A percentile compares a stretch with the other conserved stretches of the same genome.
Evolutionary conservation across 306 rosid genomes (phyloP).

Genomic region (Boehmeria nivea): DNA sequence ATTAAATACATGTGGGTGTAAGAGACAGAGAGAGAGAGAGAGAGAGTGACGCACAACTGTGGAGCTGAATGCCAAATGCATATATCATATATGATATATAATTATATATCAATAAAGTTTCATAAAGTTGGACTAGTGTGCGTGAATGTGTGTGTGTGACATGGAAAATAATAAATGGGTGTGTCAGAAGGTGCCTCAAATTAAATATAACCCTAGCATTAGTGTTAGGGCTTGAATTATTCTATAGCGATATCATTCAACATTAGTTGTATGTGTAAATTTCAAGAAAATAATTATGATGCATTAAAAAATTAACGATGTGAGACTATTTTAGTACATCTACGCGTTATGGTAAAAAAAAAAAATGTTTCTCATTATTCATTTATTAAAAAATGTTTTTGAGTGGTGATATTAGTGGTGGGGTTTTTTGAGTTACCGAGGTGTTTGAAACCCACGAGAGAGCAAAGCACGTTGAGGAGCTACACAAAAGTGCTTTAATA

Average conservation of each 20-base stretch:
- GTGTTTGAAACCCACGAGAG: conserved; percentile 25
- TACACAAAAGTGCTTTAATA: conserved; percentile 17
- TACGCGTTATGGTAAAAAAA: no score
- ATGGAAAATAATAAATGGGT: conserved; percentile 33
- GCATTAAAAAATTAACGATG: no score
- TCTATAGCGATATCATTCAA: neutral
- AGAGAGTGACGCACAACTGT: conserved; percentile 21
- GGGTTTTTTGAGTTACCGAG: conserved; percentile 21
- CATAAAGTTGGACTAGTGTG: neutral
- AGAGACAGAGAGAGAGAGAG: conserved; percentile 9
- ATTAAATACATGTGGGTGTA: neutral
- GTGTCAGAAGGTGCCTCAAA: conserved; percentile 51
- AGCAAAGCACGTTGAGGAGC: conserved; percentile 31
- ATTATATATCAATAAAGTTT: neutral
- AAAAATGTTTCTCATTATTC: no score
- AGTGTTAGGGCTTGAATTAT: conserved; percentile 12
- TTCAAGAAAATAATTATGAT: neutral
- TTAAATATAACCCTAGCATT: neutral
- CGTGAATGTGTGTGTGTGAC: no score
- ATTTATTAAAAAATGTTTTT: no score
- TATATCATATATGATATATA: neutral
- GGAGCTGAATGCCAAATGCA: neutral
- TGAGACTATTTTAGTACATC: no score
- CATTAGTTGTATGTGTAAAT: neutral
- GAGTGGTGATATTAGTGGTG: neutral